Evolutionary conservation across 495 filamentous ascomycete genomes (phyloP).

Genomic region (Penicillium verhagenii): DNA sequence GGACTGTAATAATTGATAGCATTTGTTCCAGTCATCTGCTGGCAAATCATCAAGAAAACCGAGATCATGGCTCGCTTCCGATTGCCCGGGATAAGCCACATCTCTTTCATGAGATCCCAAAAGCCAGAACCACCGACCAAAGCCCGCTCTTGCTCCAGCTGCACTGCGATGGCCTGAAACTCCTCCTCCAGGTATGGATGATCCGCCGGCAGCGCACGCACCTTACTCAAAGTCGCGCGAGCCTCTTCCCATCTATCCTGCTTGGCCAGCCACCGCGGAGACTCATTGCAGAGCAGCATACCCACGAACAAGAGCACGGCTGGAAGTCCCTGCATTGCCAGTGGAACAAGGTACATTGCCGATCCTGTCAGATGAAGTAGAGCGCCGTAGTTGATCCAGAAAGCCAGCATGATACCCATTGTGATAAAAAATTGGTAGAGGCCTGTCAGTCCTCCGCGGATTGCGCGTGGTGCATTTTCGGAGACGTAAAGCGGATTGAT

Average conservation of each 20-base stretch:
- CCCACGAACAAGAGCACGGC: slow-evolving; percentile 58
- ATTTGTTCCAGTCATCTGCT: slow-evolving; percentile 68
- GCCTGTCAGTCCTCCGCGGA: slow-evolving; percentile 67
- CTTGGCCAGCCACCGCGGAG: slow-evolving; percentile 68
- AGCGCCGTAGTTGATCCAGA: slow-evolving; percentile 64
- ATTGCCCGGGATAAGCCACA: slow-evolving; percentile 67
- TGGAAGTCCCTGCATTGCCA: slow-evolving; percentile 65
- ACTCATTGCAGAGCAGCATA: slow-evolving; percentile 63
- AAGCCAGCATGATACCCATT: slow-evolving; percentile 64
- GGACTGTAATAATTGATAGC: slow-evolving; percentile 73
- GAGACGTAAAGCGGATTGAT: slow-evolving; percentile 58
- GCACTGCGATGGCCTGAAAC: slow-evolving; percentile 59
- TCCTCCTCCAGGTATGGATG: slow-evolving; percentile 68
- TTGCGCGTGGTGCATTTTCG: slow-evolving; percentile 70
- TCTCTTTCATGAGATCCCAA: slow-evolving; percentile 66
- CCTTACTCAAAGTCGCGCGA: slow-evolving; percentile 49
- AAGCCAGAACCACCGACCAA: slow-evolving; percentile 60
- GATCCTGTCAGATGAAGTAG: slow-evolving; percentile 51
- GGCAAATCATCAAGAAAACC: slow-evolving; percentile 66
- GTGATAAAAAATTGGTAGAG: slow-evolving; percentile 69
- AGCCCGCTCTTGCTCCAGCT: slow-evolving; percentile 67
- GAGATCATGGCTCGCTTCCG: slow-evolving; percentile 57
- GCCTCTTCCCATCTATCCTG: slow-evolving; percentile 70
- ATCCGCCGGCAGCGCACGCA: slow-evolving; percentile 50
- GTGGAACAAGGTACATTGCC: slow-evolving; percentile 63